Evolutionary conservation across 768 basidiomycete species (phyloP).

Genomic region (Psilocybe azurescens): DNA sequence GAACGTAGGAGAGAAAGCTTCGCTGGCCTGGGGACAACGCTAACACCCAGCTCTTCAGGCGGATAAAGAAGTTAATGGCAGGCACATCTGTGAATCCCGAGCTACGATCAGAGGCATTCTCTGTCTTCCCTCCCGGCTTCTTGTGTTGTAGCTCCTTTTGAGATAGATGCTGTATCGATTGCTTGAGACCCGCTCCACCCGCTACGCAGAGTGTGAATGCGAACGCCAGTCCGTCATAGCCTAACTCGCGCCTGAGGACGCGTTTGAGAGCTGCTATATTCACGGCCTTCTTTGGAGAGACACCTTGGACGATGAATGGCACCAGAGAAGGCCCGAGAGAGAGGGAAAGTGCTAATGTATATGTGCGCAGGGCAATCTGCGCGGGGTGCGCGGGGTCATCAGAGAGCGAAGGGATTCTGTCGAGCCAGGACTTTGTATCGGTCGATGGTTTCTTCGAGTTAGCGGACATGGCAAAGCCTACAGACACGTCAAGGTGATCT

Average conservation of each 20-base stretch:
- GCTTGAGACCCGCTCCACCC: constrained; percentile 60
- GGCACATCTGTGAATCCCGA: not conserved
- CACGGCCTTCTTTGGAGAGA: constrained; percentile 21
- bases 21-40: constrained; percentile 46
- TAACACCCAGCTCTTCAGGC: constrained; percentile 19
- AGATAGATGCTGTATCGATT: constrained; percentile 37
- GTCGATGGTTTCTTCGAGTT: not conserved
- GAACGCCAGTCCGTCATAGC: constrained; percentile 69
- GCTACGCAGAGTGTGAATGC: constrained; percentile 68
- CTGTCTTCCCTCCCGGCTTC: not conserved
- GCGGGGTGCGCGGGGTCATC: constrained; percentile 53
- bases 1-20: constrained; percentile 61
- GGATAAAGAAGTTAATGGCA: constrained; percentile 11
- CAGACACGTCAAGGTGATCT: not conserved
- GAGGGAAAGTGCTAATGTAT: constrained; percentile 66
- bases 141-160: not conserved
- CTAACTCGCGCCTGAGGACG: constrained; percentile 61
- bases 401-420: constrained; percentile 30
- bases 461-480: not conserved
- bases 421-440: constrained; percentile 21
- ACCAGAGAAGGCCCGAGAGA: constrained; percentile 70
- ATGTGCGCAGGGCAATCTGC: constrained; percentile 70
- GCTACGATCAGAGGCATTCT: not conserved
- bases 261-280: constrained; percentile 34
- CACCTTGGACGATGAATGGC: constrained; percentile 46